phyloP scores from a whole-genome alignment of 805 yeast species.

The Ogataea populi-albae region DNA sequence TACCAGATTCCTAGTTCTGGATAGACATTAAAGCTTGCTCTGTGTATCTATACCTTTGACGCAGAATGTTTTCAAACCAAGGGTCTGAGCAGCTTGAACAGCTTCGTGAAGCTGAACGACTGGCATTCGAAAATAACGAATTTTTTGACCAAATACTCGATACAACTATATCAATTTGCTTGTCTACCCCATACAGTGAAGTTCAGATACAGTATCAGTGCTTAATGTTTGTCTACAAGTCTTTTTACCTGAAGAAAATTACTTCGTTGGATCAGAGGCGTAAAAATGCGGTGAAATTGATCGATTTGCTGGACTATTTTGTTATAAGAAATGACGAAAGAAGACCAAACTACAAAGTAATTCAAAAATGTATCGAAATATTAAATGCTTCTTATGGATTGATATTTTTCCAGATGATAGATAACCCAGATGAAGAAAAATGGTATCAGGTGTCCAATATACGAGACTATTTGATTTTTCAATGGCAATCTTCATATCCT shows the following conservation, averaged over 20 bases:
- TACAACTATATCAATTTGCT: conserved; percentile 22
- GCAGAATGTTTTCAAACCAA: conserved; percentile 13
- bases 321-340: conserved; percentile 20
- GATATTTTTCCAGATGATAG: conserved; percentile 44
- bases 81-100: conserved; percentile 17
- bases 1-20: neutral
- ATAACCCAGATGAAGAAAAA: conserved; percentile 42
- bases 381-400: conserved; percentile 41
- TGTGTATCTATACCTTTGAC: neutral
- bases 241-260: conserved; percentile 23
- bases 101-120: conserved; percentile 20
- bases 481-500: conserved; percentile 61
- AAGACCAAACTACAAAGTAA: conserved; percentile 20
- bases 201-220: conserved; percentile 22
- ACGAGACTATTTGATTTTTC: conserved; percentile 55
- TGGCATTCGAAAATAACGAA: conserved; percentile 20
- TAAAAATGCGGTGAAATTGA: conserved; percentile 18
- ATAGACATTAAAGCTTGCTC: neutral
- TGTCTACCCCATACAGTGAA: conserved; percentile 13
- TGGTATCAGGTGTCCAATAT: conserved; percentile 60
- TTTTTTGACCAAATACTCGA: conserved; percentile 21
- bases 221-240: conserved; percentile 25
- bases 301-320: conserved; percentile 24
- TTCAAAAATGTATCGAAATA: conserved; percentile 32
- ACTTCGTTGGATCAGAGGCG: conserved; percentile 20